These are phyloP conservation scores for Arbutus unedo DNA, from an alignment of 148 eudicot genomes.

Conservation along the genomic window DNA sequence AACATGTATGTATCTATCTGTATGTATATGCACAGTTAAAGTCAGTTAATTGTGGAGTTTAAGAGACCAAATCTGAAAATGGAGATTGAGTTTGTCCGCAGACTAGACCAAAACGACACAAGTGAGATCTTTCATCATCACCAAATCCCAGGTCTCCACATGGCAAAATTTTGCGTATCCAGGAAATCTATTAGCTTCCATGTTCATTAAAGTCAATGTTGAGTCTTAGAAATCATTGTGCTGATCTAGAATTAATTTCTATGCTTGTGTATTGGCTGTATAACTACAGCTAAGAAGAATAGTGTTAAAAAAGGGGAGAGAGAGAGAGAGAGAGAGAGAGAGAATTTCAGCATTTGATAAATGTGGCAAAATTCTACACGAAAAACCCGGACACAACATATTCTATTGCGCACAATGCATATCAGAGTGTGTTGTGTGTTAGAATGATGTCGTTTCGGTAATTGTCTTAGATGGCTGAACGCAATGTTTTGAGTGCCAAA, in stretches of 20 bases:
- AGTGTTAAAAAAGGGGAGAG: neutral
- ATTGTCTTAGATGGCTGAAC: too few relatives aligned
- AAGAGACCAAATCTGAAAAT: conserved; percentile 11
- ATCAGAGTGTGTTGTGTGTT: too few relatives aligned
- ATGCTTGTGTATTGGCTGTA: neutral
- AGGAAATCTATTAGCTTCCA: conserved; percentile 7
- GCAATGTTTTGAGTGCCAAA: too few relatives aligned
- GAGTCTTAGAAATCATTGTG: neutral
- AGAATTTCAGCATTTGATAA: neutral
- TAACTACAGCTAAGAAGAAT: conserved; percentile 2
- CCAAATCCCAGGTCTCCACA: conserved; percentile 16
- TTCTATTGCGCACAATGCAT: too few relatives aligned
- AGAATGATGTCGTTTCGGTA: too few relatives aligned
- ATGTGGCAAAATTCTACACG: neutral
- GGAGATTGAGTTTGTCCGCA: conserved; percentile 18
- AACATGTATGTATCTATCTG: too few relatives aligned
- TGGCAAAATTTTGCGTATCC: conserved; percentile 13
- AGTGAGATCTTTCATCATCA: neutral
- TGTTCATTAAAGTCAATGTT: neutral
- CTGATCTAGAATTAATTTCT: neutral
- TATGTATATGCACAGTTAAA: neutral
- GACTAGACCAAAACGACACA: neutral
- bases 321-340: neutral
- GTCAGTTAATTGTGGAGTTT: neutral
- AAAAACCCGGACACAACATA: neutral